Percentiles rank a stretch among this genome's conserved stretches.
These are phyloP conservation scores for Kwoniella mangroviensis DNA, from an alignment of 768 basidiomycete species.

Conservation along the genomic window DNA sequence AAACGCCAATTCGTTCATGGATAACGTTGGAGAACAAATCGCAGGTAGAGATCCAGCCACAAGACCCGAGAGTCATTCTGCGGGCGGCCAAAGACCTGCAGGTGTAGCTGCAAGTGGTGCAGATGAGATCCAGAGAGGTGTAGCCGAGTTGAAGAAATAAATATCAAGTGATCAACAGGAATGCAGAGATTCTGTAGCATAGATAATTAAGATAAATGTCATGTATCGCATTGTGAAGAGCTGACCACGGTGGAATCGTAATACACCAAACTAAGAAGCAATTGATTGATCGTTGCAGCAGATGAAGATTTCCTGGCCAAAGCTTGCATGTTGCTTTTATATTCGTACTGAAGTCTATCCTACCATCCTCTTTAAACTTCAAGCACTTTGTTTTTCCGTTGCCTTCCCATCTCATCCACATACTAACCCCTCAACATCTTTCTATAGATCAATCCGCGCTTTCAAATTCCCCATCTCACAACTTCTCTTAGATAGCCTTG, in stretches of 20 bases:
- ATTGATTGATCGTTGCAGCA: too few species aligned
- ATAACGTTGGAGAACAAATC: conserved; percentile 38
- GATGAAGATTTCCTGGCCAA: conserved; percentile 3
- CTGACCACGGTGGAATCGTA: too few species aligned
- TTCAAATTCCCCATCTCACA: background rate
- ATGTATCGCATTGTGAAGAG: background rate
- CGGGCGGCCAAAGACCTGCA: conserved; percentile 28
- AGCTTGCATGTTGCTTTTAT: conserved; percentile 17
- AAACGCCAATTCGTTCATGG: conserved; percentile 43
- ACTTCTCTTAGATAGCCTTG: conserved; percentile 75
- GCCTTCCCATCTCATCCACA: conserved; percentile 4
- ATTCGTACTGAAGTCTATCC: conserved; percentile 26
- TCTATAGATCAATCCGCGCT: background rate
- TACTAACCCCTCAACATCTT: background rate
- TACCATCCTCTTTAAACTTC: conserved; percentile 17
- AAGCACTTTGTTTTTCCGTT: conserved; percentile 1
- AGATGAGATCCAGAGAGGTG: conserved; percentile 35
- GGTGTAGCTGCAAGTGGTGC: conserved; percentile 40
- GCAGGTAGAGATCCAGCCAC: conserved; percentile 18
- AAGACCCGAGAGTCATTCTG: conserved; percentile 14
- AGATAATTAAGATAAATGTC: background rate
- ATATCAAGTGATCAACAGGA: background rate
- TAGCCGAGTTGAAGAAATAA: conserved; percentile 29
- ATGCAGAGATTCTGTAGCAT: background rate
- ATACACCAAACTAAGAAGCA: too few species aligned